Base-by-base conservation (phyloP, 164 flowering plant genomes). In the Macadamia integrifolia region DNA sequence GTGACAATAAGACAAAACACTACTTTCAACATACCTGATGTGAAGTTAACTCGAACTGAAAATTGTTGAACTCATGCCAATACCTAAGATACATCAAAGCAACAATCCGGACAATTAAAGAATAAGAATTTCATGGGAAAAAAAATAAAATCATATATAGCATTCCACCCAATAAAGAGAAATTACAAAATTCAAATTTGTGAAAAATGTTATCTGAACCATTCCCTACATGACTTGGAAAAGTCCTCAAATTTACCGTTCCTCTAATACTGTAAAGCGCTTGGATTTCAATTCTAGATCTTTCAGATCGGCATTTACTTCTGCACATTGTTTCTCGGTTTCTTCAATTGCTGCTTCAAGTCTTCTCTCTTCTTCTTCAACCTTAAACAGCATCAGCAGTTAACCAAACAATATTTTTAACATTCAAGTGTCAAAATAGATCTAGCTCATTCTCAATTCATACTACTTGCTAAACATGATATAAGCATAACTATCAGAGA, bases 1-100 rank as follows among this genome's bases (percentile, higher is more conserved):
- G 40, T 35, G 40, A 35, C 40, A 66, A 28, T 3, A n/a, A 35
- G 40, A 35, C 40, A 7, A 42, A 17, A 6, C 67, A 63, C 17
- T 15, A 61, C 0, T 42, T 66, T 58, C 30, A 64, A 70, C 77
- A 60, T 67, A 90, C 97, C 97, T 94, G 98, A 82, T 94, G 89
- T 42, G 95, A 83, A 69, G 81, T 87, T 69, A 94, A 64, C 74
- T 88, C 96, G 82, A 90, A 94, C 87, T 94, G 98, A 71, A 88
- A 94, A 77, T 88, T 88, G 69, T 94, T 94, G 85, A 88, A 94
- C 76, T 90, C 97, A 49, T 88, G 97, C 97, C 98, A 94, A 58
- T 94, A 94, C 85, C 98, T 94, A 77, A 44, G 17, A 71, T 55
- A 74, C 23, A 72, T 58, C 31, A 70, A 64, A 13, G 5, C 31